Conservation (phyloP, 2,329 filamentous ascomycete species). For the Sclerotinia sclerotiorum region DNA sequence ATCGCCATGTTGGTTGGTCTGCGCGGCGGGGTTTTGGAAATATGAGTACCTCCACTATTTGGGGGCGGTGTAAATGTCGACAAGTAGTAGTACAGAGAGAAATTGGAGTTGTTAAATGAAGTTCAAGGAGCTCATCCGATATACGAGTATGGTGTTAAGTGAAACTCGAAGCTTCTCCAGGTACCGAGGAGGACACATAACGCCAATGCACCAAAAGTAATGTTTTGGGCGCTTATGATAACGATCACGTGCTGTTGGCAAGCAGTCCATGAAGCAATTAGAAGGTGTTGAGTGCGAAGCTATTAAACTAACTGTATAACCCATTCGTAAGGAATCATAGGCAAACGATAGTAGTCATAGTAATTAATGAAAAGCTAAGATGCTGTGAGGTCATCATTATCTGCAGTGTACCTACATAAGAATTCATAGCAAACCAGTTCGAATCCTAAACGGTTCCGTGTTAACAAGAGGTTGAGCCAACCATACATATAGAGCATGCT, state of each 20-base stretch:
- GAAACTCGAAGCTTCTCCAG: slow-evolving; percentile 19
- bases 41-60: neutral
- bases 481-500: neutral
- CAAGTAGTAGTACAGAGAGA: neutral
- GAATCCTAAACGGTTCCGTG: neutral
- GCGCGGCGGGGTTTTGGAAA: slow-evolving; percentile 2
- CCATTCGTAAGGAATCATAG: neutral
- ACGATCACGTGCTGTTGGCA: slow-evolving; percentile 18
- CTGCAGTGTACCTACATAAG: slow-evolving; percentile 9
- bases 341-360: neutral
- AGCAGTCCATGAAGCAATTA: neutral
- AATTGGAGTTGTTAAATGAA: slow-evolving; percentile 11
- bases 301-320: neutral
- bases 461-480: neutral
- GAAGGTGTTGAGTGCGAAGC: slow-evolving; percentile 10
- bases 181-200: slow-evolving; percentile 24
- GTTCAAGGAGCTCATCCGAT: slow-evolving; percentile 7
- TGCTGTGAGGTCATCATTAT: slow-evolving; percentile 1
- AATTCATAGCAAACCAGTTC: slow-evolving; percentile 2
- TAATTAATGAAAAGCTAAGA: neutral
- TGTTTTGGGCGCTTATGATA: slow-evolving; percentile 1
- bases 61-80: neutral
- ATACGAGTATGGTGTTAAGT: slow-evolving; percentile 10
- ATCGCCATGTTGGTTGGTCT: slow-evolving; percentile 32
- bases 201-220: slow-evolving; percentile 19